Percentiles rank a stretch among this genome's conserved stretches.
These are phyloP conservation scores for Cordyceps pruinosa DNA, from an alignment of 2,329 filamentous ascomycete genomes.

Conservation along the genomic window DNA sequence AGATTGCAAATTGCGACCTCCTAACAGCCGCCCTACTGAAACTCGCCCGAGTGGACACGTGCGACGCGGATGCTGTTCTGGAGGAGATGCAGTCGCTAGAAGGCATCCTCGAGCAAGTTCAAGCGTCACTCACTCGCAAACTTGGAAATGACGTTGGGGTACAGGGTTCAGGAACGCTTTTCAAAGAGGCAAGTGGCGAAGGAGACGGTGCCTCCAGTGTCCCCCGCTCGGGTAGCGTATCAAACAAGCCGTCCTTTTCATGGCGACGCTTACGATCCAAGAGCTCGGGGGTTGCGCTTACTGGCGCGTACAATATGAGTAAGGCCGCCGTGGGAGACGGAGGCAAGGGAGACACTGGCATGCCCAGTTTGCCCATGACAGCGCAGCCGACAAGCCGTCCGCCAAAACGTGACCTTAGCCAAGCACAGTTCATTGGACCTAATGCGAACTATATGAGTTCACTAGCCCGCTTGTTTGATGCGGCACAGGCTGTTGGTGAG, in stretches of 20 bases:
- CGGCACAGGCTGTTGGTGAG: slow-evolving; percentile 85
- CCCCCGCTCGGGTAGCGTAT: slow-evolving; percentile 52
- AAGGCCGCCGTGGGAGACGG: slow-evolving; percentile 17
- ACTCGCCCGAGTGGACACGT: slow-evolving; percentile 75
- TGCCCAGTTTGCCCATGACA: slow-evolving; percentile 76
- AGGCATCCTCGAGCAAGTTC: slow-evolving; percentile 76
- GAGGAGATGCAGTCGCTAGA: slow-evolving; percentile 94
- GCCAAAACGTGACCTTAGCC: slow-evolving; percentile 62
- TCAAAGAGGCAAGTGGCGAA: slow-evolving; percentile 60
- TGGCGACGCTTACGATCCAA: slow-evolving; percentile 90
- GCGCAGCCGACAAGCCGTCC: slow-evolving; percentile 57
- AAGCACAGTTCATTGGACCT: slow-evolving; percentile 69
- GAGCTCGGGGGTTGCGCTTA: slow-evolving; percentile 63
- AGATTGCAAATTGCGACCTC: slow-evolving; percentile 84
- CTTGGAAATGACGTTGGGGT: slow-evolving; percentile 90
- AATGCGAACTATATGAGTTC: slow-evolving; percentile 88
- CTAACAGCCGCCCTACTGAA: slow-evolving; percentile 84
- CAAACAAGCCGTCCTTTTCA: slow-evolving; percentile 65
- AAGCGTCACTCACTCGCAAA: slow-evolving; percentile 68
- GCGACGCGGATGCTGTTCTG: slow-evolving; percentile 83
- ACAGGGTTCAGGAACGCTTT: slow-evolving; percentile 63
- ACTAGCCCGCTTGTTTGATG: slow-evolving; percentile 84
- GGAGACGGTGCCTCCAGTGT: slow-evolving; percentile 34
- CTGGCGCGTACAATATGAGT: slow-evolving; percentile 38
- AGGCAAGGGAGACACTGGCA: slow-evolving; percentile 31